Percentiles rank a stretch among this genome's conserved stretches.
phyloP scores from a whole-genome alignment of 2,329 filamentous ascomycete species.

The Mycosphaerella sp. region DNA sequence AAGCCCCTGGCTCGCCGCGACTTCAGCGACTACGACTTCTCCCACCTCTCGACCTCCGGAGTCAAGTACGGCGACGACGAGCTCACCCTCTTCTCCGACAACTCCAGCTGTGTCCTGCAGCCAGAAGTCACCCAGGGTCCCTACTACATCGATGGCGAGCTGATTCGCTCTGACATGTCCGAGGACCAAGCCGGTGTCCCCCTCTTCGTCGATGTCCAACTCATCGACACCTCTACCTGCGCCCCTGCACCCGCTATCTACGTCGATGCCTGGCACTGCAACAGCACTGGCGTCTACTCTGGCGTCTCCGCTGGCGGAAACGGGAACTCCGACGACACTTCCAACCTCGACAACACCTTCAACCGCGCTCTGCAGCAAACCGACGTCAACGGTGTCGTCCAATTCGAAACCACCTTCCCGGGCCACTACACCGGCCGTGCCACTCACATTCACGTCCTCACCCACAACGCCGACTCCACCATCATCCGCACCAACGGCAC shows the following conservation, averaged over 20 bases:
- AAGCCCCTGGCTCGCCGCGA: slow-evolving; percentile 23
- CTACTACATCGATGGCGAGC: slow-evolving; percentile 25
- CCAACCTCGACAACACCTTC: slow-evolving; percentile 35
- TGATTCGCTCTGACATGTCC: slow-evolving; percentile 37
- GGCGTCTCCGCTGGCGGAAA: slow-evolving; percentile 34
- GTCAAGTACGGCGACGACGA: slow-evolving; percentile 22
- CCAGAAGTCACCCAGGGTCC: slow-evolving; percentile 28
- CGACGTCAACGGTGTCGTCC: slow-evolving; percentile 37
- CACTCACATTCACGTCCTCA: slow-evolving; percentile 39
- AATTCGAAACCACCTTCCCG: slow-evolving; percentile 42
- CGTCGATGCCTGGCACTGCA: slow-evolving; percentile 40
- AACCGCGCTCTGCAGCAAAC: slow-evolving; percentile 40
- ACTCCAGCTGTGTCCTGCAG: slow-evolving; percentile 28
- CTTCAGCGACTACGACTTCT: slow-evolving; percentile 21
- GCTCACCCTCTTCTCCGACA: slow-evolving; percentile 20
- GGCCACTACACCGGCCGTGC: slow-evolving; percentile 41
- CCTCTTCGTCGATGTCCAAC: slow-evolving; percentile 40
- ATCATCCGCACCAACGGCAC: slow-evolving; percentile 44
- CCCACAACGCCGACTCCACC: slow-evolving; percentile 32
- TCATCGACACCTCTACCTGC: slow-evolving; percentile 42
- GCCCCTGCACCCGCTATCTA: slow-evolving; percentile 38
- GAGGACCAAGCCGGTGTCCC: slow-evolving; percentile 40
- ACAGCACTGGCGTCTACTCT: slow-evolving; percentile 43
- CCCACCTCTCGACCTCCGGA: slow-evolving; percentile 20
- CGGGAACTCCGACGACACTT: slow-evolving; percentile 27